Percentiles rank a stretch among this genome's conserved stretches.
Conservation (phyloP, 2,329 filamentous ascomycete species). For the Thelonectria blattea region DNA sequence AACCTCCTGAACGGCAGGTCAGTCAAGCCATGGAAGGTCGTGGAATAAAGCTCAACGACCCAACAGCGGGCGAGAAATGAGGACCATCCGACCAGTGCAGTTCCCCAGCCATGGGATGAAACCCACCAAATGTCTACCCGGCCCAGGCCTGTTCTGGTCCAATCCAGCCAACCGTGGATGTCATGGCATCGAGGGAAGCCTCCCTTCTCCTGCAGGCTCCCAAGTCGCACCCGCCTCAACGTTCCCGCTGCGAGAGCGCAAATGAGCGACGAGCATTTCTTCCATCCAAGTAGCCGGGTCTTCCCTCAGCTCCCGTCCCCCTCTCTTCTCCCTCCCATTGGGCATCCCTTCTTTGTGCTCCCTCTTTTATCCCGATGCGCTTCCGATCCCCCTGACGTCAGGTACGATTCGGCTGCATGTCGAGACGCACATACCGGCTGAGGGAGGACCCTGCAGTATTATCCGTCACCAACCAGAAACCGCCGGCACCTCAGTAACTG, state of each 20-base stretch:
- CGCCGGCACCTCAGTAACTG: too few species aligned
- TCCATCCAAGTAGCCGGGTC: background rate
- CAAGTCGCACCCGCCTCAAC: background rate
- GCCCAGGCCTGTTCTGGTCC: constrained; percentile 2
- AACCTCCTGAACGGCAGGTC: background rate
- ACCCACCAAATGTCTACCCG: constrained; percentile 4
- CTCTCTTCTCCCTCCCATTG: background rate
- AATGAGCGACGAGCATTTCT: background rate
- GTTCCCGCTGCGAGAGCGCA: background rate
- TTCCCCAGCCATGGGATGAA: constrained; percentile 1
- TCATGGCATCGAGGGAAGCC: background rate
- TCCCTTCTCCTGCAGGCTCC: background rate
- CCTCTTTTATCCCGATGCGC: constrained; percentile 14
- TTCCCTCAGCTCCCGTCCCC: constrained; percentile 1
- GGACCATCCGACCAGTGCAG: constrained; percentile 2
- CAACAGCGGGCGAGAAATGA: constrained; percentile 14
- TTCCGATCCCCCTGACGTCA: constrained; percentile 30
- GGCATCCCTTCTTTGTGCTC: constrained; percentile 4
- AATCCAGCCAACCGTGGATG: background rate
- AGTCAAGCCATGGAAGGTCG: background rate
- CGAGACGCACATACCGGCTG: constrained; percentile 2
- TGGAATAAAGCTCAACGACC: background rate
- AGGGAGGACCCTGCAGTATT: constrained; percentile 8
- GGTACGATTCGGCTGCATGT: constrained; percentile 13
- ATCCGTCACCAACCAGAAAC: constrained; percentile 26